phyloP scores from a whole-genome alignment of 108 stramenopile species.

The Nannochloropsis oceanica region DNA sequence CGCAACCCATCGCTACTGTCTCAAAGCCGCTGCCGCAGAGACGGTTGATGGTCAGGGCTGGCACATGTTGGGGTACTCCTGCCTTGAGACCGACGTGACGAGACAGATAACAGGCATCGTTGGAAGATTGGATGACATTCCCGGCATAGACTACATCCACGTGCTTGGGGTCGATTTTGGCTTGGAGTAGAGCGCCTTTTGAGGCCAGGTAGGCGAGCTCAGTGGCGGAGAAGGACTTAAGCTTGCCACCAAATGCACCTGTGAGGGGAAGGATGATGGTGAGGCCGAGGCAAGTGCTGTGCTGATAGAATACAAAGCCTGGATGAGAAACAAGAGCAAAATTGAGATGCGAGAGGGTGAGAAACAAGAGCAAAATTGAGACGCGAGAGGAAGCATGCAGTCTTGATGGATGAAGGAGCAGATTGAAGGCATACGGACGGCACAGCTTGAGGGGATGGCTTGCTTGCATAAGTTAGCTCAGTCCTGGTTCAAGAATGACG shows the following conservation, averaged over 20 bases:
- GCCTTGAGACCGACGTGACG: conserved; percentile 74
- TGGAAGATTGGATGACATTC: conserved; percentile 77
- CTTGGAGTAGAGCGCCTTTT: conserved; percentile 50
- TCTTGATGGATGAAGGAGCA: too few relatives aligned
- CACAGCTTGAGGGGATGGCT: neutral
- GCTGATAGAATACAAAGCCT: too few relatives aligned
- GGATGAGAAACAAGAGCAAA: neutral
- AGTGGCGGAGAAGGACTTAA: conserved; percentile 20
- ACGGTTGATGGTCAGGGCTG: conserved; percentile 87
- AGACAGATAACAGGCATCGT: conserved; percentile 81
- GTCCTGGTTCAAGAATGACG: too few relatives aligned
- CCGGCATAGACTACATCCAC: conserved; percentile 81
- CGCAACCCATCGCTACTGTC: conserved; percentile 62
- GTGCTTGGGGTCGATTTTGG: conserved; percentile 44
- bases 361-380: neutral
- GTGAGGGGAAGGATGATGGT: neutral
- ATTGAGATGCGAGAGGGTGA: too few relatives aligned
- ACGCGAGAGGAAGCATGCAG: too few relatives aligned
- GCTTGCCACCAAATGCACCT: neutral
- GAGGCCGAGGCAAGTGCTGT: neutral
- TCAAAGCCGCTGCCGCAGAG: conserved; percentile 95
- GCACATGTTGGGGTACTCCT: conserved; percentile 53
- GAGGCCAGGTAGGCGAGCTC: conserved; percentile 23
- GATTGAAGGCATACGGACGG: too few relatives aligned
- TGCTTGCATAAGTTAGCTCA: neutral